Conservation (phyloP, 495 filamentous ascomycete species). For the Neurospora sp. region DNA sequence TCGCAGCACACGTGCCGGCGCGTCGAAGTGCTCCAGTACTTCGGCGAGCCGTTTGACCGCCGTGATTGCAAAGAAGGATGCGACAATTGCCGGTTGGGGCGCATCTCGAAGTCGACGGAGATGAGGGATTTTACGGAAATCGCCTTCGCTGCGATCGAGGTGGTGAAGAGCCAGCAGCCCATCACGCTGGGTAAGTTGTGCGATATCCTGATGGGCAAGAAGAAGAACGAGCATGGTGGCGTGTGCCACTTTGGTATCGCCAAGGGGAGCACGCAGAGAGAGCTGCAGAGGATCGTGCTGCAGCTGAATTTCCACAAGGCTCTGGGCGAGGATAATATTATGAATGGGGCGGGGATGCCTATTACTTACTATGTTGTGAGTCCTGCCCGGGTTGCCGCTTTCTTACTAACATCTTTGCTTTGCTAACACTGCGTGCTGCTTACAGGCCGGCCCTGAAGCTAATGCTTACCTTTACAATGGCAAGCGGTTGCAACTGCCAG, state of each 20-base stretch:
- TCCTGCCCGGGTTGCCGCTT: neutral
- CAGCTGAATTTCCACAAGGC: conserved; percentile 29
- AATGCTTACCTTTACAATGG: conserved; percentile 16
- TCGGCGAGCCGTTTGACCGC: conserved; percentile 69
- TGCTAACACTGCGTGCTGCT: neutral
- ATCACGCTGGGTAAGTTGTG: conserved; percentile 44
- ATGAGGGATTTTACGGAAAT: conserved; percentile 64
- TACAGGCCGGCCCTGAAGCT: conserved; percentile 31
- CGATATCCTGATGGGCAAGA: conserved; percentile 38
- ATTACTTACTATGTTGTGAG: conserved; percentile 31
- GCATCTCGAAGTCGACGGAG: conserved; percentile 44
- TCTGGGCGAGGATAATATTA: conserved; percentile 38
- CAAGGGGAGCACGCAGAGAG: conserved; percentile 34
- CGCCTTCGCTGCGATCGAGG: conserved; percentile 53
- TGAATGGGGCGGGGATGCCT: conserved; percentile 24
- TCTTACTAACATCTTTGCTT: neutral
- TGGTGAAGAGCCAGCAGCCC: conserved; percentile 44
- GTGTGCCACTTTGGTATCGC: conserved; percentile 33
- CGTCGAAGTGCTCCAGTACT: conserved; percentile 82
- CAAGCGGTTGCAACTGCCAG: conserved; percentile 11
- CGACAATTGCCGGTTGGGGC: conserved; percentile 73
- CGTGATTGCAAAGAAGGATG: conserved; percentile 64
- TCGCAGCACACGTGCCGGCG: conserved; percentile 78
- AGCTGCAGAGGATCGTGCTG: conserved; percentile 40
- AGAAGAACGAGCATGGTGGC: conserved; percentile 7